phyloP scores from a whole-genome alignment of 2,329 filamentous ascomycete genomes.

The Cladosporium austrohemisphaericum region DNA sequence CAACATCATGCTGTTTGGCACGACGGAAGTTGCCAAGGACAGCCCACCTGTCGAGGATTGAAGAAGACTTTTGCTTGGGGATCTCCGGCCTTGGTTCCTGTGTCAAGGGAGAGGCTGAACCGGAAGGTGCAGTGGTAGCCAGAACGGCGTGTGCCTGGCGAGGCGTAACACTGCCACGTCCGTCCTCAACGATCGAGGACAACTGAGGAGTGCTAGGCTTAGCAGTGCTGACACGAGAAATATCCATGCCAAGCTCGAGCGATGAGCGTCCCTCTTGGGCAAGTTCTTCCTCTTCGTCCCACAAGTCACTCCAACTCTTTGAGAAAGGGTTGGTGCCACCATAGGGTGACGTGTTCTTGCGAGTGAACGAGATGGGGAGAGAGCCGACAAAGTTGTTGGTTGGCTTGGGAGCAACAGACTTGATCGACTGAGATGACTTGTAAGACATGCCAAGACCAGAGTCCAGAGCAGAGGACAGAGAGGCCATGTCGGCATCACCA shows the following conservation, averaged over 20 bases:
- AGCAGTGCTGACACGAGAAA: conserved; percentile 37
- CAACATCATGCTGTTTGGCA: conserved; percentile 48
- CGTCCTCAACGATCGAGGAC: conserved; percentile 44
- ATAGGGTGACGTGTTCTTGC: conserved; percentile 55
- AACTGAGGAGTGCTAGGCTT: conserved; percentile 57
- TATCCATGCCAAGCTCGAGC: conserved; percentile 41
- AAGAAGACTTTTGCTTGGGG: conserved; percentile 55
- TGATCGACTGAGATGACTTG: conserved; percentile 58
- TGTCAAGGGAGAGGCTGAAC: conserved; percentile 26
- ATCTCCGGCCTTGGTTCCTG: conserved; percentile 37
- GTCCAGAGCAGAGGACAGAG: conserved; percentile 77
- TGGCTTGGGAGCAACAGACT: conserved; percentile 37
- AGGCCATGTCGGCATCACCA: conserved; percentile 71
- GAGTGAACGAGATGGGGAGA: conserved; percentile 58
- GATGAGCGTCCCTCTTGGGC: conserved; percentile 53
- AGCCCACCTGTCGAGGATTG: conserved; percentile 77
- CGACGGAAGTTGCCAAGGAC: conserved; percentile 80
- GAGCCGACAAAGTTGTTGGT: conserved; percentile 67
- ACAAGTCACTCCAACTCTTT: conserved; percentile 99
- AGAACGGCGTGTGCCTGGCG: conserved; percentile 53
- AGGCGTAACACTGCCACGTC: conserved; percentile 46
- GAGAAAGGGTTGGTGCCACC: conserved; percentile 57
- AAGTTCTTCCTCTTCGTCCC: conserved; percentile 86
- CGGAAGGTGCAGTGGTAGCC: conserved; percentile 46
- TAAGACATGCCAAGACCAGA: conserved; percentile 79